Conservation (phyloP, 306 rosid genomes). For the Acmispon strigosus region DNA sequence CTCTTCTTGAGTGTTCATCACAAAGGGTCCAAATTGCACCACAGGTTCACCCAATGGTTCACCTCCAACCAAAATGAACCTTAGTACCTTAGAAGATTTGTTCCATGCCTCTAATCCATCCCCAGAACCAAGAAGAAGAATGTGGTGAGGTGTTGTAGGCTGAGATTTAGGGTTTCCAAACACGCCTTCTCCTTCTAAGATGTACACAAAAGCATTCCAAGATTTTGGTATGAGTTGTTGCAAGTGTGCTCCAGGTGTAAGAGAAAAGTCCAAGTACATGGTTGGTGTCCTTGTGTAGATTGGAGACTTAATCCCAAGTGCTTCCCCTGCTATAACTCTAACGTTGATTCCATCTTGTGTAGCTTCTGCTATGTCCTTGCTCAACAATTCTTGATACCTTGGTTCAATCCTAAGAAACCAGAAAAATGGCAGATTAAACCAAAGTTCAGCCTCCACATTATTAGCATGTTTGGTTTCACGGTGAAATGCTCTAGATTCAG, state of each 20-base stretch:
- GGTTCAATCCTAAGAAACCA: constrained; percentile 70
- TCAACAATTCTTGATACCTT: constrained; percentile 73
- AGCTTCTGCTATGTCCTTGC: constrained; percentile 70
- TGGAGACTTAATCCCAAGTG: constrained; percentile 80
- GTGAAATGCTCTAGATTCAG: too few species aligned
- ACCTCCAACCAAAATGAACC: constrained; percentile 84
- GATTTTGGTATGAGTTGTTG: constrained; percentile 65
- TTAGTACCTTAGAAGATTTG: constrained; percentile 50
- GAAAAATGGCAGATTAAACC: not conserved
- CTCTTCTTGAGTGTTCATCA: constrained; percentile 90
- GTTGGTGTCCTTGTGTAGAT: constrained; percentile 88
- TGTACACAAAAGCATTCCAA: constrained; percentile 87
- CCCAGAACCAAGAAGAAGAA: constrained; percentile 79
- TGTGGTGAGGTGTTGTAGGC: constrained; percentile 49
- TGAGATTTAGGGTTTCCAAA: constrained; percentile 49
- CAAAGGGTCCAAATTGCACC: constrained; percentile 88
- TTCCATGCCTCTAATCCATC: constrained; percentile 87
- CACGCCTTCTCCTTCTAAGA: constrained; percentile 85
- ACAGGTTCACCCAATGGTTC: constrained; percentile 81
- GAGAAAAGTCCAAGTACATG: constrained; percentile 85
- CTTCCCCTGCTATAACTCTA: constrained; percentile 90
- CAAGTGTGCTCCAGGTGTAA: constrained; percentile 65
- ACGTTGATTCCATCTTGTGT: constrained; percentile 67
- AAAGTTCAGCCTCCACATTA: not conserved
- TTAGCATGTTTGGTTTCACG: too few species aligned